These are phyloP conservation scores for Waitea zeae DNA, from an alignment of 1,284 basidiomycete species.

Conservation along the genomic window DNA sequence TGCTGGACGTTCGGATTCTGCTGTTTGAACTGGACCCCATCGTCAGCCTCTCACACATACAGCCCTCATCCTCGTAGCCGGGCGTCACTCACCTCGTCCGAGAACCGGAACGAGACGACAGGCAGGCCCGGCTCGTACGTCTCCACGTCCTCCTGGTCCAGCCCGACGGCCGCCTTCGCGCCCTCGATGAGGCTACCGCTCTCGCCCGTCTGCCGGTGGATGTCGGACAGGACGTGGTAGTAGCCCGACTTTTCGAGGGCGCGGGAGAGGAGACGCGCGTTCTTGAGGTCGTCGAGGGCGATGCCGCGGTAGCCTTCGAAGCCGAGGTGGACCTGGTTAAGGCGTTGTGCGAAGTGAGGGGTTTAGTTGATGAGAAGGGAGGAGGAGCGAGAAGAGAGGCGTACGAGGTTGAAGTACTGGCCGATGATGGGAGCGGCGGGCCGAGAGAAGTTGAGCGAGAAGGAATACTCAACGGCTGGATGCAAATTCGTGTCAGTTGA, in stretches of 20 bases:
- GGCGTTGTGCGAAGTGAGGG: background rate
- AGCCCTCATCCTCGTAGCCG: no score
- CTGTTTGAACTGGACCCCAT: constrained; percentile 46
- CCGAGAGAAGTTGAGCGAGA: constrained; percentile 91
- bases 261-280: constrained; percentile 72
- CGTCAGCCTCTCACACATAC: no score
- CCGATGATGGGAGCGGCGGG: constrained; percentile 83
- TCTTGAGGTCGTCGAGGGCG: constrained; percentile 63
- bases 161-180: constrained; percentile 11
- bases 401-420: constrained; percentile 85
- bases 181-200: background rate
- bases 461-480: constrained; percentile 50
- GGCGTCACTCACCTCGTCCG: no score
- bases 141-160: constrained; percentile 38
- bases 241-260: constrained; percentile 72
- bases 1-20: constrained; percentile 68
- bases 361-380: background rate
- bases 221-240: constrained; percentile 60
- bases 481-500: no score
- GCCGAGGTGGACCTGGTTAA: constrained; percentile 50
- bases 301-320: constrained; percentile 68
- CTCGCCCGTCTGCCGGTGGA: constrained; percentile 27
- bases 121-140: constrained; percentile 68
- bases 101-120: constrained; percentile 86
- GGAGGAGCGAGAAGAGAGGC: constrained; percentile 29